Evolutionary conservation across 2,329 filamentous ascomycete genomes (phyloP).

Genomic region (Fusarium anguioides): DNA sequence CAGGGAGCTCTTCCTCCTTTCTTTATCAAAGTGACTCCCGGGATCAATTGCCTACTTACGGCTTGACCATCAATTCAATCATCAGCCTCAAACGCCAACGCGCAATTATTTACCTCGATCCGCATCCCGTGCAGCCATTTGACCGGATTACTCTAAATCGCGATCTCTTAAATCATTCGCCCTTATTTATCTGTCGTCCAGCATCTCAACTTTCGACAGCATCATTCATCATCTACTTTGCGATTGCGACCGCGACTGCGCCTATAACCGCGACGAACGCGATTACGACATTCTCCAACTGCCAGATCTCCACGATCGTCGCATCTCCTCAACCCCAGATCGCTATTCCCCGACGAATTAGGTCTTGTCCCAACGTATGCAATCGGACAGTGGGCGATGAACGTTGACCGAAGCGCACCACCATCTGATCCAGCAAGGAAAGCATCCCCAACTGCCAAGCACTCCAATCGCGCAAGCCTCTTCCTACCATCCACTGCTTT

Average conservation of each 20-base stretch:
- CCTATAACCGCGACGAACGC: slow-evolving; percentile 27
- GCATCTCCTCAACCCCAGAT: slow-evolving; percentile 35
- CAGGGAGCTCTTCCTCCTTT: slow-evolving; percentile 7
- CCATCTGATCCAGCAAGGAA: slow-evolving; percentile 40
- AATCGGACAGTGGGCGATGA: slow-evolving; percentile 48
- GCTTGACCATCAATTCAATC: neutral
- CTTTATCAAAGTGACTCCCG: neutral
- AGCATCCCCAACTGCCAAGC: slow-evolving; percentile 42
- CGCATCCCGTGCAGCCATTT: neutral
- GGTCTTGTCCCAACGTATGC: slow-evolving; percentile 44
- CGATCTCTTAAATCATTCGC: neutral
- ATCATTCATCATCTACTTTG: neutral
- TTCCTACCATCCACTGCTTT: slow-evolving; percentile 44
- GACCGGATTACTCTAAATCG: neutral
- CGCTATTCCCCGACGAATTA: slow-evolving; percentile 32
- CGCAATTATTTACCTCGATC: slow-evolving; percentile 12
- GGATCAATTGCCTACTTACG: slow-evolving; percentile 8
- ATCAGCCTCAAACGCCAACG: neutral
- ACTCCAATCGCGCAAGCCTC: slow-evolving; percentile 49
- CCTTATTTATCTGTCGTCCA: neutral
- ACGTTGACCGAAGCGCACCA: slow-evolving; percentile 18
- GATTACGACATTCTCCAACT: slow-evolving; percentile 32
- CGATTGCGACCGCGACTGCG: slow-evolving; percentile 20
- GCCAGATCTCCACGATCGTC: slow-evolving; percentile 38
- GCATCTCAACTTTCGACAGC: neutral